Evolutionary conservation across 768 basidiomycete genomes (phyloP).

Genomic region (Serendipita vermifera): DNA sequence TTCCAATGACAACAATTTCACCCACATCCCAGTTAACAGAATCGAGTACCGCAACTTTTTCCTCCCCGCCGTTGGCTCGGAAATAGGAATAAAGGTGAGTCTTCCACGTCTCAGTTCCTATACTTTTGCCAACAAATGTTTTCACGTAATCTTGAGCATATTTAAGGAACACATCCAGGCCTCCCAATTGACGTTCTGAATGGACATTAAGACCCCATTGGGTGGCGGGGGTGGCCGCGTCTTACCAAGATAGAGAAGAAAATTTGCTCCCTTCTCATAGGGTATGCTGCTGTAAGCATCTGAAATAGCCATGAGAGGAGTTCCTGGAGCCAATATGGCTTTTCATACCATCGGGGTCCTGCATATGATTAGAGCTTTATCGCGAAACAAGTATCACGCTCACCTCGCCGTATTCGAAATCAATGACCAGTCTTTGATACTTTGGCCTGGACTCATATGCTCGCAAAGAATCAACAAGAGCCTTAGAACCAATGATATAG

Average conservation of each 20-base stretch:
- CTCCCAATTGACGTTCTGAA: conserved; percentile 60
- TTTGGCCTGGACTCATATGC: conserved; percentile 46
- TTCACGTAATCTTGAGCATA: conserved; percentile 73
- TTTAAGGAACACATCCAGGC: conserved; percentile 69
- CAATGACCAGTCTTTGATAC: conserved; percentile 69
- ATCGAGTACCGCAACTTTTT: conserved; percentile 53
- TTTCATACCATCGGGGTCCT: conserved; percentile 19
- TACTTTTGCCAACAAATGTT: conserved; percentile 70
- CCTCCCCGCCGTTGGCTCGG: conserved; percentile 39
- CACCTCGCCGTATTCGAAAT: conserved; percentile 55
- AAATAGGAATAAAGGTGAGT: conserved; percentile 63
- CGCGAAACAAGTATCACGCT: conserved; percentile 10
- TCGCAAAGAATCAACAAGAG: conserved; percentile 56
- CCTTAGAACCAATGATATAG: conserved; percentile 62
- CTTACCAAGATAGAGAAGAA: conserved; percentile 71
- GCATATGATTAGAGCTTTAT: conserved; percentile 15
- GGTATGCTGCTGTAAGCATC: conserved; percentile 38
- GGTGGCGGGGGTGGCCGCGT: not conserved
- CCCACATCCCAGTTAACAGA: conserved; percentile 67
- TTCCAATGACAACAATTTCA: conserved; percentile 4
- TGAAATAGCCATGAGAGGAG: not conserved
- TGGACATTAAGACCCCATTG: not conserved
- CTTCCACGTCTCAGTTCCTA: conserved; percentile 77
- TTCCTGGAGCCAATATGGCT: not conserved
- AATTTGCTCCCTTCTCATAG: conserved; percentile 83